Evolutionary conservation across 306 rosid species (phyloP), one percentile per base, ranked within the genome.

Genomic region (Prunus padus): DNA sequence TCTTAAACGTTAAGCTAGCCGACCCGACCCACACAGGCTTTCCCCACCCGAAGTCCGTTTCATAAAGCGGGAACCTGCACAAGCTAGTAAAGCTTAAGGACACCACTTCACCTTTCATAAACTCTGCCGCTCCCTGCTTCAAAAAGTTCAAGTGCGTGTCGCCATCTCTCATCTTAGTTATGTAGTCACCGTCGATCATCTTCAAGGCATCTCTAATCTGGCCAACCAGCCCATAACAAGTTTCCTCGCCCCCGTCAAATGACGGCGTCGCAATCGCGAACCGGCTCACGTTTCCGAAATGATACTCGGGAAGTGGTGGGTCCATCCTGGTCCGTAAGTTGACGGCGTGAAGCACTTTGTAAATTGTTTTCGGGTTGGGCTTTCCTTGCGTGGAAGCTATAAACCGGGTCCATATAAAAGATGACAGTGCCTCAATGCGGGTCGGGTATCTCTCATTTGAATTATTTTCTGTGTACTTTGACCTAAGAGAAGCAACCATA

Each of bases 31-130:
- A 86, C 1, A 56, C 49, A 2, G 90, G 87, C 40, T 81, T 83
- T 30, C 87, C 85, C 90, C 84, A 78, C 16, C 87, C 90, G 23
- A 83, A 79, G 45, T 86, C 80, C 61, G 72, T 73, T 31, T 86
- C 86, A 46, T 83, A 81, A 1, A 83, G 22, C 0, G 76, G 76
- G 72, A 82, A 82, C 67, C 79, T 73, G 8, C 82, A 82, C 79
- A 69, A 63, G 37, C 85, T 82, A 4, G 82, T 77, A 20, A 82
- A 72, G 62, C 71, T 77, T 61, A 79, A 72, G 2, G 66, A 22
- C 6, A 49, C 57, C 56, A 73, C 45, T 31, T 82, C 85, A 11
- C 82, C 76, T 9, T 65, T 73, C 20, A 23, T 46, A 13, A 61
- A 30, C 26, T 63, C 76, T 26, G 52, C 76, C 63, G 23, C 72